A percentile compares a stretch with the other conserved stretches of the same genome.
These are phyloP conservation scores for Hygrophoropsis aurantiaca DNA, from an alignment of 768 basidiomycete genomes.

Conservation along the genomic window DNA sequence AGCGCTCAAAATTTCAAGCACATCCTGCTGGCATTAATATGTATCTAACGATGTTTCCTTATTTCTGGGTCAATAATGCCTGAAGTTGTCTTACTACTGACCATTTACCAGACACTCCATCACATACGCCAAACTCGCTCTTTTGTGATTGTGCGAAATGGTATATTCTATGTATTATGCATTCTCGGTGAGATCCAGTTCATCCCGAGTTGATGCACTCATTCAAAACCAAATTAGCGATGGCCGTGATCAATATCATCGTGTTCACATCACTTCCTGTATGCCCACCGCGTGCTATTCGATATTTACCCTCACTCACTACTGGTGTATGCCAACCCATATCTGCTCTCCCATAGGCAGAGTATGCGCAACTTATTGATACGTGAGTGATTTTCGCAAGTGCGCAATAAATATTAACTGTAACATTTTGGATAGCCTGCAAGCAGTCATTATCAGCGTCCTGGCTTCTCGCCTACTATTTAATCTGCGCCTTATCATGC, in stretches of 20 bases:
- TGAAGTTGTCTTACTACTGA: background rate
- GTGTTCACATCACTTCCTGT: background rate
- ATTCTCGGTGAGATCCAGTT: background rate
- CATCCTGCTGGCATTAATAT: background rate
- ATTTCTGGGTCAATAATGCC: too few relatives aligned
- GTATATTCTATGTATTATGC: background rate
- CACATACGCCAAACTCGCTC: background rate
- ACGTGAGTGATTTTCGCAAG: background rate
- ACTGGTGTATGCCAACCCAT: too few relatives aligned
- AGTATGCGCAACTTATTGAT: background rate
- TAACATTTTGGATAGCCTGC: background rate
- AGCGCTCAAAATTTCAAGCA: background rate
- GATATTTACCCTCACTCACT: conserved; percentile 1
- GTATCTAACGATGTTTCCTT: too few relatives aligned
- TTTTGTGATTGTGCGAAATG: background rate
- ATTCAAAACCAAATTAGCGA: background rate
- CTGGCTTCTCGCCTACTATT: background rate
- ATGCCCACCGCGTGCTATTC: background rate
- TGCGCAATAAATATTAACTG: background rate
- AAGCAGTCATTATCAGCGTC: background rate
- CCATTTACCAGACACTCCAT: background rate
- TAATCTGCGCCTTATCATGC: background rate
- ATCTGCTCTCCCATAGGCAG: background rate
- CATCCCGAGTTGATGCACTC: background rate
- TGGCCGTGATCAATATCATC: background rate